Evolutionary conservation across 1,284 basidiomycete species (phyloP).

Genomic region (Puccinia horiana): DNA sequence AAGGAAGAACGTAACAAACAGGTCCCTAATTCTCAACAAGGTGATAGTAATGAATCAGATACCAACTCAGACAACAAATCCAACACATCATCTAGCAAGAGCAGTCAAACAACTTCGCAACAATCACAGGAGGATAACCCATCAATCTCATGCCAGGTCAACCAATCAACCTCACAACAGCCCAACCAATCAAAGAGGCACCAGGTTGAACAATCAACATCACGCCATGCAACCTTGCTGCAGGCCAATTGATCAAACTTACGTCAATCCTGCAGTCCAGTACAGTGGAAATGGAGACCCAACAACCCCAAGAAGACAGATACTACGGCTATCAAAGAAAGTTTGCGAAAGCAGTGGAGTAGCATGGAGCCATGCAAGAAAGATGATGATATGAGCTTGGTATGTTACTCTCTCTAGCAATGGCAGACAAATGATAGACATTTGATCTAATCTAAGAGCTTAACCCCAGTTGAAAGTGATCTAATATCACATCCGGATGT

Average conservation of each 20-base stretch:
- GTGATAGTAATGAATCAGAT: no score
- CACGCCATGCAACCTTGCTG: neutral
- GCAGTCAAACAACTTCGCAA: no score
- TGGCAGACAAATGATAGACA: neutral
- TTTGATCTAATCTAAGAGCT: neutral
- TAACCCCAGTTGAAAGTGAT: neutral
- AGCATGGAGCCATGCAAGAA: neutral
- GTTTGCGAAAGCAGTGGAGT: neutral
- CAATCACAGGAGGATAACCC: no score
- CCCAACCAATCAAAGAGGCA: no score
- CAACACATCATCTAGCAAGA: no score
- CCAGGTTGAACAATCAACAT: neutral
- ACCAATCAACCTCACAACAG: no score
- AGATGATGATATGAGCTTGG: slow-evolving; percentile 1
- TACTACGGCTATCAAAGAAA: neutral
- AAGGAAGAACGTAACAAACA: no score
- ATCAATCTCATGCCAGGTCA: no score
- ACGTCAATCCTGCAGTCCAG: no score
- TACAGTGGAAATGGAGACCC: neutral
- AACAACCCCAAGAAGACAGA: neutral
- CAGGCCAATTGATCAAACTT: no score
- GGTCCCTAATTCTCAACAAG: no score
- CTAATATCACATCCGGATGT: neutral
- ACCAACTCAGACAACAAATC: no score
- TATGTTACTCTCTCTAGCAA: neutral